phyloP scores from a whole-genome alignment of 192 early-diverging fungal genomes.

The Lobosporangium transversale region DNA sequence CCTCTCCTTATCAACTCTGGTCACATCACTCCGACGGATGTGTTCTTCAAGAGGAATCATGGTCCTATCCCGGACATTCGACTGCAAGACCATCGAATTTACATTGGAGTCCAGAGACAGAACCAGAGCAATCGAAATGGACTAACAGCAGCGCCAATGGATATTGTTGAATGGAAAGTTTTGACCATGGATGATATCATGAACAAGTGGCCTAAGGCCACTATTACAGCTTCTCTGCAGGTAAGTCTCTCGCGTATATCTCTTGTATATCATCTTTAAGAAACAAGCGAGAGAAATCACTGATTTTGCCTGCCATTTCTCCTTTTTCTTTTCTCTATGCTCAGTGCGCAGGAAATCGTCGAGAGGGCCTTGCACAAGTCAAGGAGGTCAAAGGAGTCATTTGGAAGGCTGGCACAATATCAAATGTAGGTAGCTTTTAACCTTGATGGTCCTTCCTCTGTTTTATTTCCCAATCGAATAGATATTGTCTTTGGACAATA shows the following conservation, averaged over 20 bases:
- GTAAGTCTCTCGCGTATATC: too few species aligned
- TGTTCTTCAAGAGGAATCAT: slow-evolving; percentile 90
- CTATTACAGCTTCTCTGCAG: slow-evolving; percentile 39
- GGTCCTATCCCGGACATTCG: slow-evolving; percentile 85
- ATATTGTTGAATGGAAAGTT: slow-evolving; percentile 32
- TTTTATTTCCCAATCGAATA: too few species aligned
- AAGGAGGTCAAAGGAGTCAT: slow-evolving; percentile 83
- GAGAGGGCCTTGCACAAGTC: slow-evolving; percentile 78
- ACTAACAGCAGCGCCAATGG: too few species aligned
- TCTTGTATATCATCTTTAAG: too few species aligned
- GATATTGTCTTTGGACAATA: too few species aligned
- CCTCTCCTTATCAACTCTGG: slow-evolving; percentile 64
- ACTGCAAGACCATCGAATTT: slow-evolving; percentile 62
- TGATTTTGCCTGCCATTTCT: background rate
- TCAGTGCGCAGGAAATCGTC: slow-evolving; percentile 87
- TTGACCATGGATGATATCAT: slow-evolving; percentile 54
- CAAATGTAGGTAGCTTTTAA: slow-evolving; percentile 66
- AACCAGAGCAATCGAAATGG: background rate
- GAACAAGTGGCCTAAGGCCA: slow-evolving; percentile 38
- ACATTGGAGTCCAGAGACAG: slow-evolving; percentile 59
- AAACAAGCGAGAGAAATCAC: too few species aligned
- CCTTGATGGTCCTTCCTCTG: too few species aligned
- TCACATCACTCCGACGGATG: slow-evolving; percentile 79
- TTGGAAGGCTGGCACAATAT: slow-evolving; percentile 82
- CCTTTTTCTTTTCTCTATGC: background rate